A percentile compares a stretch with the other conserved stretches of the same genome.
Evolutionary conservation across 1,139 yeast genomes (phyloP).

Genomic region (Debaryomycetaceae sp.): DNA sequence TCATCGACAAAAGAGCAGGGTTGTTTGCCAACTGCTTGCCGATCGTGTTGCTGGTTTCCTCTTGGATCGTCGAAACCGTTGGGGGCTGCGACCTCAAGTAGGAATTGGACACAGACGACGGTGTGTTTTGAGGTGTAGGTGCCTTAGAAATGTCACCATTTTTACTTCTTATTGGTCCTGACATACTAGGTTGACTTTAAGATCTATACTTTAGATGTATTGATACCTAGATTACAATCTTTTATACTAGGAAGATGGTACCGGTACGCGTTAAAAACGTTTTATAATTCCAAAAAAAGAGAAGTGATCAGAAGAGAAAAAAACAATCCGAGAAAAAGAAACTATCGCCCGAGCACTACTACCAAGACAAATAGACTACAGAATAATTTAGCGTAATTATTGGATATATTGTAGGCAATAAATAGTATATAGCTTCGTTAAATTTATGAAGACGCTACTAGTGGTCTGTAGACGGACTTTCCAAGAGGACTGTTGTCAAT

Average conservation of each 20-base stretch:
- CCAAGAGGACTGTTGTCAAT: constrained; percentile 8
- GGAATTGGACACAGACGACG: constrained; percentile 81
- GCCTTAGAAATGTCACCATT: constrained; percentile 83
- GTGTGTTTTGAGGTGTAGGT: constrained; percentile 99
- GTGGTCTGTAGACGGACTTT: background rate
- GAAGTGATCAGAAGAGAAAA: background rate
- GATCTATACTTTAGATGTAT: constrained; percentile 1
- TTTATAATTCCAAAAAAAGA: background rate
- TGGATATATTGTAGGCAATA: background rate
- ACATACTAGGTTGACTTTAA: constrained; percentile 31
- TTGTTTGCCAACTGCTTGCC: constrained; percentile 59
- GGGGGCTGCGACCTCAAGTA: constrained; percentile 65
- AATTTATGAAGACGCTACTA: background rate
- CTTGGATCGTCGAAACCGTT: constrained; percentile 78
- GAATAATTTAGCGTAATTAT: no score
- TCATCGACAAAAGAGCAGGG: constrained; percentile 78
- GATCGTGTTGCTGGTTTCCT: constrained; percentile 36
- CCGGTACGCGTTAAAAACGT: background rate
- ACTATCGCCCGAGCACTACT: background rate
- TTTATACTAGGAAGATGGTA: background rate
- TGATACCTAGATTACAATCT: background rate
- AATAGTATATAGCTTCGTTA: background rate
- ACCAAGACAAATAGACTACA: background rate
- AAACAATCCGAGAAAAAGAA: background rate
- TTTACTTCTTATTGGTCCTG: constrained; percentile 67